Percentiles rank a stretch among this genome's conserved stretches.
phyloP scores from a whole-genome alignment of 306 rosid genomes.

The Begonia loranthoides region DNA sequence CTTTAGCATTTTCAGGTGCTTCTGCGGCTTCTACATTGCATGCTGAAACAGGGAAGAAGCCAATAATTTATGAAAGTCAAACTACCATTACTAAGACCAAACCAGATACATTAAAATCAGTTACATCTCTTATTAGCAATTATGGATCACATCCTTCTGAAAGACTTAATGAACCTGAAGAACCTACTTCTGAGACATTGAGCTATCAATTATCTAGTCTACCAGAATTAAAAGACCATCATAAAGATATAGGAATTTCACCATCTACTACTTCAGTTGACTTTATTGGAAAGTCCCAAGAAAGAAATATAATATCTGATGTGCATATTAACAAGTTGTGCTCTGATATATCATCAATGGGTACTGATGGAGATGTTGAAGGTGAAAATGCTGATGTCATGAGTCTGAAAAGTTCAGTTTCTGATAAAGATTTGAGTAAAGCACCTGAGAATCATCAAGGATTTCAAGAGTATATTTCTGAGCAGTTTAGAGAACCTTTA shows the following conservation, averaged over 20 bases:
- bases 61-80: conserved; percentile 23
- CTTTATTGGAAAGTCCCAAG: conserved; percentile 23
- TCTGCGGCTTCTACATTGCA: conserved; percentile 23
- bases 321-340: conserved; percentile 34
- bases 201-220: conserved; percentile 28
- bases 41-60: conserved; percentile 28
- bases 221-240: conserved; percentile 21
- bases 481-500: conserved; percentile 23
- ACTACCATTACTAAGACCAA: conserved; percentile 18
- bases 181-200: conserved; percentile 20
- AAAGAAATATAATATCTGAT: conserved; percentile 20
- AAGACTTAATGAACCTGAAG: conserved; percentile 20
- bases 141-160: conserved; percentile 18
- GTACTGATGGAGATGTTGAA: conserved; percentile 24
- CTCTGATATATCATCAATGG: conserved; percentile 29
- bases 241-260: conserved; percentile 19
- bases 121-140: conserved; percentile 40
- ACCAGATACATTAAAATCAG: conserved; percentile 31
- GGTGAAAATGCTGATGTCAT: conserved; percentile 19
- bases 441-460: conserved; percentile 30
- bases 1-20: conserved; percentile 38
- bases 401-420: conserved; percentile 24
- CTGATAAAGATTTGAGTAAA: conserved; percentile 23
- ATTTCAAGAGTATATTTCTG: conserved; percentile 21
- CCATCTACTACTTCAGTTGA: conserved; percentile 16